phyloP scores from a whole-genome alignment of 768 basidiomycete species.

The Tulasnella sp. region DNA sequence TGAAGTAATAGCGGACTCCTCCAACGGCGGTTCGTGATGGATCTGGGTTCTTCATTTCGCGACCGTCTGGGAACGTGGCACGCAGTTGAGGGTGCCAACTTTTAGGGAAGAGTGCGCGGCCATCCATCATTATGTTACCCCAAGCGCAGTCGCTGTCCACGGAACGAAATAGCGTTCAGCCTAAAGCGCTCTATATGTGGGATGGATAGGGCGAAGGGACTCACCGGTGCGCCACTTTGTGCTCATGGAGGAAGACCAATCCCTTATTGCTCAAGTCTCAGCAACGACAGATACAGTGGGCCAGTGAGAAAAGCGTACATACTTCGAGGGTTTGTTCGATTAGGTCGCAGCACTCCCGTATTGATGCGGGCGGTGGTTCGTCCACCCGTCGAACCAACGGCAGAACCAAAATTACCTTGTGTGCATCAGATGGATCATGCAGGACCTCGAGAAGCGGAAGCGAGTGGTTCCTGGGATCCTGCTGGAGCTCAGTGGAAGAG shows the following conservation, averaged over 20 bases:
- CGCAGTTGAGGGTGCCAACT: constrained; percentile 22
- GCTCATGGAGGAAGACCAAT: constrained; percentile 25
- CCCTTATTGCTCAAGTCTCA: constrained; percentile 10
- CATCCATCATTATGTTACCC: constrained; percentile 26
- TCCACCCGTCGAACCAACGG: constrained; percentile 13
- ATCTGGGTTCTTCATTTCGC: not conserved
- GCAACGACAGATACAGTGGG: not conserved
- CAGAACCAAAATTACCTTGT: constrained; percentile 5
- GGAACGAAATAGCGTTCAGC: not conserved
- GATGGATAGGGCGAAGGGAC: not conserved
- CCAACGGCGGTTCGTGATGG: not conserved
- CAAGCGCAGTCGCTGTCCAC: constrained; percentile 7
- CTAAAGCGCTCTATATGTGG: not conserved
- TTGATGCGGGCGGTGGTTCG: not conserved
- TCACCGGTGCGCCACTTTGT: constrained; percentile 23
- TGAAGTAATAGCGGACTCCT: constrained; percentile 21
- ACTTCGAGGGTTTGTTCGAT: constrained; percentile 23
- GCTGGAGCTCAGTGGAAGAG: not conserved
- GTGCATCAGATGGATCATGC: not conserved
- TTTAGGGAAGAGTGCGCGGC: constrained; percentile 4
- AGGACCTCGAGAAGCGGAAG: constrained; percentile 15
- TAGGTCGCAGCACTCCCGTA: not conserved
- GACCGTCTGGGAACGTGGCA: not conserved
- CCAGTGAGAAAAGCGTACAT: not conserved
- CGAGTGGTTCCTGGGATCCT: constrained; percentile 13